Conservation (phyloP, 164 flowering plant species). For the grape (Vitis vinifera) region DNA sequence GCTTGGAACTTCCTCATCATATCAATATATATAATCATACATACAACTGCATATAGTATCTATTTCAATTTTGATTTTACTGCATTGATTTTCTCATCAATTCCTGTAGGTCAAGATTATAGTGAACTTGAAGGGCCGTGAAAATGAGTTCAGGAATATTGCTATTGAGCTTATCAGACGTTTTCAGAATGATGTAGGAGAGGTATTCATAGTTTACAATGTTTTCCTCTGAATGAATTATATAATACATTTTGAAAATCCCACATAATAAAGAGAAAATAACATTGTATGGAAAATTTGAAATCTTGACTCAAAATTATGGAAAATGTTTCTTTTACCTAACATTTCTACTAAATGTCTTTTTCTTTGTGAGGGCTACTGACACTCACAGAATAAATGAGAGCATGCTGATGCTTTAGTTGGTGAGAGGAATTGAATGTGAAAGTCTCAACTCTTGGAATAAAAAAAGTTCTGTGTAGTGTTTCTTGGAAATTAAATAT, state of each 20-base stretch:
- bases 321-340: too few species aligned
- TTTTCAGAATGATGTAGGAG: slow-evolving; percentile 83
- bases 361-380: too few species aligned
- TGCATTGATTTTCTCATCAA: slow-evolving; percentile 9
- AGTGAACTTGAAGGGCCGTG: slow-evolving; percentile 89
- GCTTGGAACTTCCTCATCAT: slow-evolving; percentile 3
- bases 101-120: slow-evolving; percentile 79
- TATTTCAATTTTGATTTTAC: not conserved
- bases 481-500: too few species aligned
- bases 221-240: not conserved
- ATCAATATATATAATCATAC: not conserved
- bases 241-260: not conserved
- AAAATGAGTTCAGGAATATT: slow-evolving; percentile 72
- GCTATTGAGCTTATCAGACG: slow-evolving; percentile 85
- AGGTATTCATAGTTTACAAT: slow-evolving; percentile 46
- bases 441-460: too few species aligned
- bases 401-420: too few species aligned
- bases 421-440: too few species aligned
- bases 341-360: too few species aligned
- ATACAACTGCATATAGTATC: not conserved
- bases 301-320: too few species aligned
- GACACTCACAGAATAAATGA: too few species aligned
- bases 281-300: too few species aligned
- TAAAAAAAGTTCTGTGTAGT: too few species aligned
- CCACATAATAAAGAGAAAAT: too few species aligned